Conservation (phyloP, 2,329 filamentous ascomycete genomes). For the Keithomyces neogunnii region DNA sequence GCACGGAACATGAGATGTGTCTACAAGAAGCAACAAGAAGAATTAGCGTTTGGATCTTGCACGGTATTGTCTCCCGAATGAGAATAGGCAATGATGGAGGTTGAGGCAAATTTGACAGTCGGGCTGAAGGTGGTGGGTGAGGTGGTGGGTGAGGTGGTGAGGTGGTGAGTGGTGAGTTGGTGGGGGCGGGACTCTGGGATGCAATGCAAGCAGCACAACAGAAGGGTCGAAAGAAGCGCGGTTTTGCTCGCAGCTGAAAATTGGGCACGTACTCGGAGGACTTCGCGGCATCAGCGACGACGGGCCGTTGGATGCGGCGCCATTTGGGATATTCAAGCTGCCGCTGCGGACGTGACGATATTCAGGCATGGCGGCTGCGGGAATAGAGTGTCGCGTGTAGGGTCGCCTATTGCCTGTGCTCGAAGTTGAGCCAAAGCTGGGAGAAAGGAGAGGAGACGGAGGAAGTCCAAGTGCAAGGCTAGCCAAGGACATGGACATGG, state of each 20-base stretch:
- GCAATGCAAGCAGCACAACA: constrained; percentile 1
- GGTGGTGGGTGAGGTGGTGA: background rate
- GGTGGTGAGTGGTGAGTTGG: constrained; percentile 4
- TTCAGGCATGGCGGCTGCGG: constrained; percentile 33
- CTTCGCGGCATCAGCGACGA: constrained; percentile 39
- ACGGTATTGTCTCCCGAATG: background rate
- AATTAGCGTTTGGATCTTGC: background rate
- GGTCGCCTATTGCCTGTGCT: constrained; percentile 2
- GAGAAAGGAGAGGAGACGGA: constrained; percentile 5
- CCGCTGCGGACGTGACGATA: constrained; percentile 49
- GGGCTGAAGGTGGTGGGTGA: background rate
- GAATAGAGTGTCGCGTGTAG: constrained; percentile 7
- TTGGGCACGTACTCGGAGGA: constrained; percentile 41
- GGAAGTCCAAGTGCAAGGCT: constrained; percentile 3
- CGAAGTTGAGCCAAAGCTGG: background rate
- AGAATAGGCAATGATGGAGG: too few species aligned
- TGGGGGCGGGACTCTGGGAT: constrained; percentile 6
- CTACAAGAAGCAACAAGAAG: constrained; percentile 34
- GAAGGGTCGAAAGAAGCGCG: background rate
- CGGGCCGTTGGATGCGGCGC: constrained; percentile 14
- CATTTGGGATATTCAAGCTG: constrained; percentile 44
- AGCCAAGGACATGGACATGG: background rate
- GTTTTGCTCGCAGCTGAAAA: background rate
- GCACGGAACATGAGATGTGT: constrained; percentile 95
- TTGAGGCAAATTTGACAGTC: background rate